Evolutionary conservation across 1,139 yeast genomes (phyloP).

Genomic region (Saccharomyces hybrid): DNA sequence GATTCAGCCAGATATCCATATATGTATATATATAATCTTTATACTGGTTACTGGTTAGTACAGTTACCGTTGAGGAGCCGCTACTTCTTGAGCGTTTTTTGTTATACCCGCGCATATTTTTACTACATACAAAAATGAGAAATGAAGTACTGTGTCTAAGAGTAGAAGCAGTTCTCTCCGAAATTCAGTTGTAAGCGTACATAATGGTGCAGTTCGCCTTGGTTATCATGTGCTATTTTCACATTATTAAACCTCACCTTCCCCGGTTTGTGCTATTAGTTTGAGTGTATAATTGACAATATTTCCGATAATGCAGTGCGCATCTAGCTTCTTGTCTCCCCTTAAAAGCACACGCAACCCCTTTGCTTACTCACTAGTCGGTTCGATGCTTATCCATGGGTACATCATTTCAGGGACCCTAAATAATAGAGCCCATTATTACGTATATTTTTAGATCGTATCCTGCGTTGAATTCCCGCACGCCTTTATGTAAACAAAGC

Average conservation of each 20-base stretch:
- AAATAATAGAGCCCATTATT: background rate
- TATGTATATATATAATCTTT: too few relatives aligned
- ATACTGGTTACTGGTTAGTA: too few relatives aligned
- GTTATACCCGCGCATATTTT: too few relatives aligned
- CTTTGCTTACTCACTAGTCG: background rate
- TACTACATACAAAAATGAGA: too few relatives aligned
- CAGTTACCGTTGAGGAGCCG: too few relatives aligned
- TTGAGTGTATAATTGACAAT: background rate
- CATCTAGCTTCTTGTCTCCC: background rate
- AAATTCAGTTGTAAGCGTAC: too few relatives aligned
- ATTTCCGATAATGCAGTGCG: background rate
- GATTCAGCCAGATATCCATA: too few relatives aligned
- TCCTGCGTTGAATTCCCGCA: background rate
- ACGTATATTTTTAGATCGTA: background rate
- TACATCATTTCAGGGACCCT: background rate
- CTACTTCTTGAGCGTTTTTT: too few relatives aligned
- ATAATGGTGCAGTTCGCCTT: background rate
- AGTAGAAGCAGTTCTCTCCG: too few relatives aligned
- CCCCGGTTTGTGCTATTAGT: background rate
- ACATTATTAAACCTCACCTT: background rate
- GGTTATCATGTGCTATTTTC: background rate
- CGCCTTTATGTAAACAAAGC: background rate
- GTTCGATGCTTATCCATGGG: background rate
- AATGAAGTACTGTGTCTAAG: too few relatives aligned
- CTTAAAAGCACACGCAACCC: background rate